A percentile compares a stretch with the other conserved stretches of the same genome.
Conservation (phyloP, 176 grass and related monocot species). For the Aegilops umbellulata region DNA sequence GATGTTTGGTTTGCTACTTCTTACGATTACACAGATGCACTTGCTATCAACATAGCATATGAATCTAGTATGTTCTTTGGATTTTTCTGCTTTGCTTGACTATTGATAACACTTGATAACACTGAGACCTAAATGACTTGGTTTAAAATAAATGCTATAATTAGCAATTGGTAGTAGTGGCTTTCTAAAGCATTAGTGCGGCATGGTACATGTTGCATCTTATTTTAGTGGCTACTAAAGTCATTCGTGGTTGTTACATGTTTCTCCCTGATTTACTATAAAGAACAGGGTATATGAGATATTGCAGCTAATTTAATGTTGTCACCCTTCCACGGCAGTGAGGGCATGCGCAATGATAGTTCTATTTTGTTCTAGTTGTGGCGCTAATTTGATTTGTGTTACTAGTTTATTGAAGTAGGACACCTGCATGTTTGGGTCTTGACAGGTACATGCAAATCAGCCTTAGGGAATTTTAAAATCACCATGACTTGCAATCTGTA, state of each 20-base stretch:
- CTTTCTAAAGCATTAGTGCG: not conserved
- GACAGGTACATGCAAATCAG: not conserved
- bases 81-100: not conserved
- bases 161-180: not conserved
- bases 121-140: no score
- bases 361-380: no score
- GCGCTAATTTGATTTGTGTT: no score
- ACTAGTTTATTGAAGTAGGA: not conserved
- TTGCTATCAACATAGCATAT: not conserved
- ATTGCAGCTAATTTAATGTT: no score
- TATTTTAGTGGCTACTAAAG: constrained; percentile 4
- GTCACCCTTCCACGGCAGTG: no score
- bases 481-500: not conserved
- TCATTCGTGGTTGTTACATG: no score
- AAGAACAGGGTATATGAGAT: no score
- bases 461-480: not conserved
- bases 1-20: not conserved
- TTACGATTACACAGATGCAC: not conserved
- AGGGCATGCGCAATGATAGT: no score
- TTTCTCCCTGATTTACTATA: no score
- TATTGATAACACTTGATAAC: no score
- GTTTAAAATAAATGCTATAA: no score
- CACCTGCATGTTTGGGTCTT: not conserved
- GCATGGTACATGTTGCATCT: not conserved
- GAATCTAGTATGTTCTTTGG: not conserved